A percentile compares a stretch with the other conserved stretches of the same genome.
Conservation (phyloP, 139 green algal genomes). For the Spirogloea muscicola region DNA sequence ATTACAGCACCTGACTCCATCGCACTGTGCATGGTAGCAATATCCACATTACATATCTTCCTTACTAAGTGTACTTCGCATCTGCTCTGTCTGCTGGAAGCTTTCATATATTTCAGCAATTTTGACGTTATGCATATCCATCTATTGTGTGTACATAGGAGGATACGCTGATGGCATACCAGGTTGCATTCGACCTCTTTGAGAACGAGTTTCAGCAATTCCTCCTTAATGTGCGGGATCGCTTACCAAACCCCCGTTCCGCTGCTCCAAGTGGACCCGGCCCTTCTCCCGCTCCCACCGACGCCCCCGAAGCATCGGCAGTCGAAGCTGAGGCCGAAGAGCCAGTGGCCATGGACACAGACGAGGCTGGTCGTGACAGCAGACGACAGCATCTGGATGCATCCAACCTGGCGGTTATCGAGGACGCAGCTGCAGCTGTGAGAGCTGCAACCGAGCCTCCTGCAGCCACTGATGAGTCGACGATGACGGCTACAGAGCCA, state of each 20-base stretch:
- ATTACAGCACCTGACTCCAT: too few relatives aligned
- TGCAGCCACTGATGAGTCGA: too few relatives aligned
- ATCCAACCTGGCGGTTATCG: not conserved
- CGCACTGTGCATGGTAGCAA: too few relatives aligned
- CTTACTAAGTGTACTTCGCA: too few relatives aligned
- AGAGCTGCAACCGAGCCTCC: not conserved
- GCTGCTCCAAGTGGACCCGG: not conserved
- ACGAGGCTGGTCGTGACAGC: not conserved
- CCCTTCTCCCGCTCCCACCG: not conserved
- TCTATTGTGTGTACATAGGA: conserved; percentile 58
- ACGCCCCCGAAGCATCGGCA: conserved; percentile 20
- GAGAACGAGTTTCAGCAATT: conserved; percentile 94
- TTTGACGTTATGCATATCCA: too few relatives aligned
- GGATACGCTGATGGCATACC: conserved; percentile 82
- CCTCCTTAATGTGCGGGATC: conserved; percentile 58
- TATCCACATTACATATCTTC: too few relatives aligned
- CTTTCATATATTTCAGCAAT: too few relatives aligned
- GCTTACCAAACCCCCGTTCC: conserved; percentile 28
- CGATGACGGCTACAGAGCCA: too few relatives aligned
- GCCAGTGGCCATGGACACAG: conserved; percentile 39
- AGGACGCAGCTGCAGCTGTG: not conserved
- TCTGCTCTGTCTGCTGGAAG: too few relatives aligned
- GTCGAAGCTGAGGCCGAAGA: conserved; percentile 27
- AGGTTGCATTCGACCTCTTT: conserved; percentile 95
- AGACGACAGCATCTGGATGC: too few relatives aligned